These are phyloP conservation scores for Dendrocalamus latiflorus DNA, from an alignment of 202 grass and related monocot species.

Conservation along the genomic window DNA sequence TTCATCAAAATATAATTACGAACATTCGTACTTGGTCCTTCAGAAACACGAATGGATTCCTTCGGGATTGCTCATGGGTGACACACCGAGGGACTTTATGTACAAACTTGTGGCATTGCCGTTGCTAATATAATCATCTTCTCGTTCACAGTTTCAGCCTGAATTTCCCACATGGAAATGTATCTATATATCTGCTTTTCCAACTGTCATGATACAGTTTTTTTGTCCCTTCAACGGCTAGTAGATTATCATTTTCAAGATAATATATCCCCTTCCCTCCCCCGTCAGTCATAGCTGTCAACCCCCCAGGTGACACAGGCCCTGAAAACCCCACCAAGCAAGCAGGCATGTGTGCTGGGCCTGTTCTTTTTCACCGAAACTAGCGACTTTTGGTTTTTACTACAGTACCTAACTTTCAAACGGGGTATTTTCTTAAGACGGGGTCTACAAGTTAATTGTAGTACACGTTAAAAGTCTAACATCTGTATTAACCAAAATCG, in stretches of 20 bases:
- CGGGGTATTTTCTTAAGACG: too few species aligned
- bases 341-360: not conserved
- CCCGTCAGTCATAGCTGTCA: conserved; percentile 27
- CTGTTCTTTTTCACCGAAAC: too few species aligned
- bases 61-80: not conserved
- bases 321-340: conserved; percentile 15
- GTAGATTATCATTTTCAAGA: not conserved
- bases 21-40: too few species aligned
- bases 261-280: not conserved
- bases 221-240: conserved; percentile 47
- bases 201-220: not conserved
- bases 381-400: too few species aligned
- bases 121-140: not conserved
- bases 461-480: too few species aligned
- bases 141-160: not conserved
- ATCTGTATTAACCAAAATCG: too few species aligned
- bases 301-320: conserved; percentile 14
- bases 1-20: too few species aligned
- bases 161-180: not conserved
- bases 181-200: not conserved
- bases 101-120: not conserved
- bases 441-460: too few species aligned
- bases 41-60: not conserved
- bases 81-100: not conserved
- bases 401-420: too few species aligned